These are phyloP conservation scores for Hymenoscyphus scutula DNA, from an alignment of 2,329 filamentous ascomycete genomes.

Conservation along the genomic window DNA sequence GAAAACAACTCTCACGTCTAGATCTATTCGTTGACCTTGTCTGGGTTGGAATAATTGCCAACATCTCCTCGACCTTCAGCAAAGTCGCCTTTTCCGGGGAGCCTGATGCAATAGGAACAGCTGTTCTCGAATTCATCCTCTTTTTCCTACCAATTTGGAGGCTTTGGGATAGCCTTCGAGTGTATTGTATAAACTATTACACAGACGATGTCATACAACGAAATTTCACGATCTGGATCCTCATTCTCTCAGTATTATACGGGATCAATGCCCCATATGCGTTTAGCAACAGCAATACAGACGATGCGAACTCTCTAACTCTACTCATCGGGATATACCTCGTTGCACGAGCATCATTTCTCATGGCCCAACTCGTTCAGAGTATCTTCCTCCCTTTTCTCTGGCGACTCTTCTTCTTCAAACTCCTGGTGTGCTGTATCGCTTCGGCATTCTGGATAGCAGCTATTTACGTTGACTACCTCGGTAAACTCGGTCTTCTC, in stretches of 20 bases:
- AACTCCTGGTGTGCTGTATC: not conserved
- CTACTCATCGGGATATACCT: slow-evolving; percentile 23
- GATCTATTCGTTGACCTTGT: slow-evolving; percentile 24
- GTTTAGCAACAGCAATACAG: slow-evolving; percentile 6
- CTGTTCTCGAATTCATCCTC: slow-evolving; percentile 19
- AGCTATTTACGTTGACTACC: slow-evolving; percentile 20
- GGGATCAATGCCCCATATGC: slow-evolving; percentile 25
- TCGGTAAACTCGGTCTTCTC: slow-evolving; percentile 16
- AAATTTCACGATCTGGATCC: slow-evolving; percentile 22
- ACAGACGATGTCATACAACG: slow-evolving; percentile 23
- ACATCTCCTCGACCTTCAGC: slow-evolving; percentile 20
- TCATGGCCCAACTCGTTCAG: slow-evolving; percentile 13
- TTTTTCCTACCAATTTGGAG: slow-evolving; percentile 25
- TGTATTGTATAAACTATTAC: slow-evolving; percentile 20
- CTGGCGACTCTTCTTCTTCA: slow-evolving; percentile 17
- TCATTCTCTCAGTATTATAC: slow-evolving; percentile 22
- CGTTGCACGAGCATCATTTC: slow-evolving; percentile 16
- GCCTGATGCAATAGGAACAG: slow-evolving; percentile 10
- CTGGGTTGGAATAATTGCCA: slow-evolving; percentile 26
- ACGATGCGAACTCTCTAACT: slow-evolving; percentile 13
- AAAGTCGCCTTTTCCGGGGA: slow-evolving; percentile 16
- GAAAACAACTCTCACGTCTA: slow-evolving; percentile 15
- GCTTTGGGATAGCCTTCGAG: slow-evolving; percentile 21
- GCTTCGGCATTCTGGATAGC: slow-evolving; percentile 15
- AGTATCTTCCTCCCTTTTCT: slow-evolving; percentile 18